phyloP scores from a whole-genome alignment of 1,139 yeast genomes.

The Magnusiomyces suaveolens region DNA sequence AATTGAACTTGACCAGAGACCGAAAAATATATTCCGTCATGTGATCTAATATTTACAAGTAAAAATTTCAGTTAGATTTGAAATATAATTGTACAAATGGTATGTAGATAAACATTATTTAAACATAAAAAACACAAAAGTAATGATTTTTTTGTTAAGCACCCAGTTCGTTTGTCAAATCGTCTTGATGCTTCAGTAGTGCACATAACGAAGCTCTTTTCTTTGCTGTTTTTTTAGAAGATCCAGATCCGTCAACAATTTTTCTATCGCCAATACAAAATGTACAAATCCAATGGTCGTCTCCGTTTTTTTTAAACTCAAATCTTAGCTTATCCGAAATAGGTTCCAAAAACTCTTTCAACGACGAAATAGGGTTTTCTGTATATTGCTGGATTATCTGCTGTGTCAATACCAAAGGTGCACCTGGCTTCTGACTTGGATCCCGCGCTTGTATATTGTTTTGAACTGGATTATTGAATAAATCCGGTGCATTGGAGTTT shows the following conservation, averaged over 20 bases:
- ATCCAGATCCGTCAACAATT: constrained; percentile 7
- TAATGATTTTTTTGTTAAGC: no score
- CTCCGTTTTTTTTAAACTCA: neutral
- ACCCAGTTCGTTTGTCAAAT: no score
- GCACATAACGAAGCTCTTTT: constrained; percentile 12
- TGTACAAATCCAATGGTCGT: constrained; percentile 1
- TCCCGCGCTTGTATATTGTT: neutral
- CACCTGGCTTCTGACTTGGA: neutral
- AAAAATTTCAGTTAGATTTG: no score
- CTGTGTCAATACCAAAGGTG: neutral
- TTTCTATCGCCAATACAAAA: constrained; percentile 3
- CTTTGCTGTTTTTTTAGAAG: constrained; percentile 9
- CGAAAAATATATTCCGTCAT: no score
- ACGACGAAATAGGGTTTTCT: neutral
- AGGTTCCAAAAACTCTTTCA: neutral
- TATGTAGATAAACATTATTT: no score
- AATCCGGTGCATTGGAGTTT: no score
- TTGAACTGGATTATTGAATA: neutral
- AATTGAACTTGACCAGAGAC: no score
- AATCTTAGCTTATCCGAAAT: neutral
- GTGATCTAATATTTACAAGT: no score
- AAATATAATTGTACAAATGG: no score
- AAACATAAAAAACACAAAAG: no score
- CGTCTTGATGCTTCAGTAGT: constrained; percentile 1
- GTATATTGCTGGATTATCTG: neutral